Evolutionary conservation across 345 rosid genomes (phyloP), one percentile per base, ranked within the genome.

Genomic region (Hibiscus syriacus): DNA sequence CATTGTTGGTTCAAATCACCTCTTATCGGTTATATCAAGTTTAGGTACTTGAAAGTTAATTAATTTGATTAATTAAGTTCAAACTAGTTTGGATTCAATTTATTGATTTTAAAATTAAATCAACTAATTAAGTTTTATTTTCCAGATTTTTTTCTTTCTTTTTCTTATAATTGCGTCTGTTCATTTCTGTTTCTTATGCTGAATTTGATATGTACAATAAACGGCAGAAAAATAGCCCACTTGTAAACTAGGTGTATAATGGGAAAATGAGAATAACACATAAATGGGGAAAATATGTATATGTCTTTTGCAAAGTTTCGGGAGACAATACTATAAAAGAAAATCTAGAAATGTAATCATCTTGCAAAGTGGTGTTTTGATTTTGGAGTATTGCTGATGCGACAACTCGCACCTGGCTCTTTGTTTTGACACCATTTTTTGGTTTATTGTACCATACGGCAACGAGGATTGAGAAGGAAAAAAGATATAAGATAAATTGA

Each of bases 231-330:
- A 12, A 10, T 16, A 7, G 13, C 10, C 62, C n/a, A 16, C 6
- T 30, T 57, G 13, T 30, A 16, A 34, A 1, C 23, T 6, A 16
- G 39, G 17, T 56, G 38, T 32, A 16, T 1, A 56, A 29, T 9
- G 19, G n/a, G 52, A 3, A 6, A 36, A 59, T 59, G 10, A 59
- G 27, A n/a, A 59, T 29, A 60, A 5, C n/a, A 60, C 2, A 38
- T 13, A 20, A 20, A 23, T 16, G 5, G n/a, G n/a, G n/a, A n/a
- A n/a, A n/a, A n/a, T n/a, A n/a, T n/a, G n/a, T n/a, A n/a, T n/a
- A n/a, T n/a, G n/a, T n/a, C n/a, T 54, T 36, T 41, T 38, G 50
- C 66, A 61, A 61, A 39, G 66, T 23, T 61, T 61, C 23, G 12
- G 66, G 50, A 61, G 43, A 58, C 63, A 58, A 12, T 22, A 13